Evolutionary conservation across 441 rosid species (phyloP).

Genomic region (Pelargonium exstipulatum): DNA sequence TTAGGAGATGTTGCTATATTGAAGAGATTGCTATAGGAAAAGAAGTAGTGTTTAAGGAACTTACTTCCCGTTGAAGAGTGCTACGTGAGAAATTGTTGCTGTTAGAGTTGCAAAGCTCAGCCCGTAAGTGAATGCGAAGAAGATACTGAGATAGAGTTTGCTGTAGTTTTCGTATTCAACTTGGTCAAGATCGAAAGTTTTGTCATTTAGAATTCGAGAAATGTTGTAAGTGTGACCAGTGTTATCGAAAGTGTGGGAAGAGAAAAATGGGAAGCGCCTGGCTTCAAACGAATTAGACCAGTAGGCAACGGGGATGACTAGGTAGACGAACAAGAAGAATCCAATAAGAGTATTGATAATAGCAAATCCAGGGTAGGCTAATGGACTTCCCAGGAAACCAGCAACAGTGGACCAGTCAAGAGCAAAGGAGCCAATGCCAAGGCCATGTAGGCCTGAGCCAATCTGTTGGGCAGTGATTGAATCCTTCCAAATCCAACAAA

Average conservation of each 20-base stretch:
- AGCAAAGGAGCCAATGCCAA: slow-evolving; percentile 22
- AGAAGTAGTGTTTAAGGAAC: neutral
- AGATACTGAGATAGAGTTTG: slow-evolving; percentile 17
- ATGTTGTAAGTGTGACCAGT: slow-evolving; percentile 11
- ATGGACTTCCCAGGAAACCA: slow-evolving; percentile 14
- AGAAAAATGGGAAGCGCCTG: slow-evolving; percentile 13
- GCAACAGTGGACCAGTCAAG: slow-evolving; percentile 22
- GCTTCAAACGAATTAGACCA: slow-evolving; percentile 8
- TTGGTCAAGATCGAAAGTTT: slow-evolving; percentile 11
- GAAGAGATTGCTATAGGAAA: too few relatives aligned
- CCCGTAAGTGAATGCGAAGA: slow-evolving; percentile 18
- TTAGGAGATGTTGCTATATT: neutral
- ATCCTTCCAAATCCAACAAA: slow-evolving; percentile 16
- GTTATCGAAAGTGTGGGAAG: slow-evolving; percentile 13
- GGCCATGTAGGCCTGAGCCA: slow-evolving; percentile 18
- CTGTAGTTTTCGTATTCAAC: slow-evolving; percentile 11
- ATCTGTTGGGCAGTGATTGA: slow-evolving; percentile 21
- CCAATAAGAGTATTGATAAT: slow-evolving; percentile 12
- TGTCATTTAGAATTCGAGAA: slow-evolving; percentile 10
- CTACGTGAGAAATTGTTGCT: slow-evolving; percentile 18
- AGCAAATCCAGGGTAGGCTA: slow-evolving; percentile 19
- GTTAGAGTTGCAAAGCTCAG: slow-evolving; percentile 17
- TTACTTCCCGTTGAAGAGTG: slow-evolving; percentile 20
- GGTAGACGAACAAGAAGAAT: slow-evolving; percentile 15
- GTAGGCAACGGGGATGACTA: slow-evolving; percentile 11